Base-by-base conservation (phyloP, 2,329 filamentous ascomycete genomes). In the Fusarium nelsonii region DNA sequence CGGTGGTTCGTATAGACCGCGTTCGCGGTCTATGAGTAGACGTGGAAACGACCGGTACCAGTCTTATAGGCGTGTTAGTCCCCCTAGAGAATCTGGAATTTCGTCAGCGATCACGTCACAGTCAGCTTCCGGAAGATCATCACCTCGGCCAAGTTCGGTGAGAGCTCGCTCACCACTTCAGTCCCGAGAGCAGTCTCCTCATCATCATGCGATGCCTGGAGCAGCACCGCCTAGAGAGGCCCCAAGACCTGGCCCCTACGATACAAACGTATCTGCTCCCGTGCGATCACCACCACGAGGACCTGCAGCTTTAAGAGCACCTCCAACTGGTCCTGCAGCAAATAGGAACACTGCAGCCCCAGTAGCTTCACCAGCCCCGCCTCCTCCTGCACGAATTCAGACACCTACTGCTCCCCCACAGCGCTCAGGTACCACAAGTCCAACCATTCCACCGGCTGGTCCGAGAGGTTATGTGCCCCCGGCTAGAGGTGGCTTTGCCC, bases 381-480 rank as follows among this genome's bases (percentile, higher is more conserved):
- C 74, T 61, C 78, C 74, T 68, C 78, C 73, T 7, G 70, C 74
- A 8, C 77, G 79, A 49, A 78, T 77, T 8, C 79, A 78, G 39
- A 78, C 79, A 16, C 76, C 79, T 20, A 76, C 68, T 36, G 73
- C 72, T 6, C 70, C 76, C 36, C 75, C 78, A 9, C 75, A 76
- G 39, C 76, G 81, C 28, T 73, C 80, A 18, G 83, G 82, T 18
- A 78, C 78, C 9, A 78, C 79, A 7, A 85, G 82, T 63, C 84
- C 84, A 9, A 82, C 82, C 1, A 80, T 81, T 18, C 85, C 85
- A 1, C 86, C 86, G 10, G 80, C 85, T 8, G 86, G 86, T 1
- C 86, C 86, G 4, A 81, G 86, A 66, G 85, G 85, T 34, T 88
- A 87, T 64, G 80, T 85, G 3, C 76, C 84, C 7, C 75, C 83